Evolutionary conservation across 441 rosid species (phyloP), one percentile per base, ranked within the genome.

Genomic region (Jatropha podagrica): DNA sequence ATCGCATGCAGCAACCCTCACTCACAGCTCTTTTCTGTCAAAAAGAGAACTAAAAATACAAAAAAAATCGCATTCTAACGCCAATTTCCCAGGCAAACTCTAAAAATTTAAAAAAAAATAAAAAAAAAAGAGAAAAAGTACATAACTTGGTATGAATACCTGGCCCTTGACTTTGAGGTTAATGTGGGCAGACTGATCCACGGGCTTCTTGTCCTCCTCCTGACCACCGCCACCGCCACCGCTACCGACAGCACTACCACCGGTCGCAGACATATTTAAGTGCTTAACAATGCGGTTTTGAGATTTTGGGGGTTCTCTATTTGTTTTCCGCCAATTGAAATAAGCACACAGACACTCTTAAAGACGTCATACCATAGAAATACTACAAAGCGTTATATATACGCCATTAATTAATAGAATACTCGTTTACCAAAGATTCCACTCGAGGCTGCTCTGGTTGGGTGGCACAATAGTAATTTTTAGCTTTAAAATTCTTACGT

Each of bases 131-230:
- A n/a, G n/a, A 7, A n/a, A 56, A 56, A 55, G 3, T 15, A 15
- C 18, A 52, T 15, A 6, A 1, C 14, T 17, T 59, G 23, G 63
- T 6, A 56, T 42, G 55, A 14, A 14, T 58, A 91, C 97, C 94
- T 91, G 98, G 40, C 98, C 97, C 86, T 92, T 94, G 78, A 92
- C 98, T 79, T 94, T 94, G 76, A 94, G 94, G 64, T 94, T 94
- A 79, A 92, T 91, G 84, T 92, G 98, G 32, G 82, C 91, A 15
- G 87, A 68, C 77, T 86, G 89, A 64, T 91, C 97, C 12, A 68
- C 77, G 1, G 96, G 97, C 87, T 92, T 92, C 88, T 89, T 94
- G 74, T 94, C 95, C 82, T 94, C 98, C 69, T 91, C 95, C 75
- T 71, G 85, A 7, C 75, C 83, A 11, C 83, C 79, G 6, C 75